phyloP scores from a whole-genome alignment of 2,329 filamentous ascomycete genomes.

The Aureobasidium sp. region DNA sequence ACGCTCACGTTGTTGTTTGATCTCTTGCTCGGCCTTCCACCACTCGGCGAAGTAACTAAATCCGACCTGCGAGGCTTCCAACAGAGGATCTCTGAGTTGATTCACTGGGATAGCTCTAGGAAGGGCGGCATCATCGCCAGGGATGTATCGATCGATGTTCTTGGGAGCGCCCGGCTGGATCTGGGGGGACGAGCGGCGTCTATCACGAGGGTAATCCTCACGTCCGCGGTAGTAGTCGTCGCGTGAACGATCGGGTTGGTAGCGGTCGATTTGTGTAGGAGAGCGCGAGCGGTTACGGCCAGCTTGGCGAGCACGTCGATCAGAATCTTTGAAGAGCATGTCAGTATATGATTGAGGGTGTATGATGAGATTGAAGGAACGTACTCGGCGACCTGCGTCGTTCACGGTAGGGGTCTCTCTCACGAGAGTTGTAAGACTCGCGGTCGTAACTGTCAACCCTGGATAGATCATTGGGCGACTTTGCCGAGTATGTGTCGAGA shows the following conservation, averaged over 20 bases:
- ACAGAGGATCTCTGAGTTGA: slow-evolving; percentile 62
- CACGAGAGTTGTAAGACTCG: slow-evolving; percentile 8
- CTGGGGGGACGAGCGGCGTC: slow-evolving; percentile 48
- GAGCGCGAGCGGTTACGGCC: slow-evolving; percentile 65
- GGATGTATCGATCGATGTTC: slow-evolving; percentile 72
- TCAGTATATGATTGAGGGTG: not conserved
- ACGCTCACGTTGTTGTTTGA: slow-evolving; percentile 73
- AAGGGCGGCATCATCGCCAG: slow-evolving; percentile 52
- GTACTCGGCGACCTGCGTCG: slow-evolving; percentile 14
- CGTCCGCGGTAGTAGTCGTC: slow-evolving; percentile 59
- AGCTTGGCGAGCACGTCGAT: slow-evolving; percentile 19
- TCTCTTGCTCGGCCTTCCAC: slow-evolving; percentile 75
- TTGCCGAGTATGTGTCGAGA: not conserved
- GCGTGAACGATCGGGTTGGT: slow-evolving; percentile 62
- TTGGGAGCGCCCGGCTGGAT: slow-evolving; percentile 24
- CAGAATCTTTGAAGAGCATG: not conserved
- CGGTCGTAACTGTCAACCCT: slow-evolving; percentile 11
- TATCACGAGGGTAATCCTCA: slow-evolving; percentile 56
- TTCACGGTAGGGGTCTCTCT: slow-evolving; percentile 20
- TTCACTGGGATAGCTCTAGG: slow-evolving; percentile 46
- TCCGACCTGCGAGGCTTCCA: slow-evolving; percentile 69
- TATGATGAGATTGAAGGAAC: not conserved
- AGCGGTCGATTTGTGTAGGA: slow-evolving; percentile 62
- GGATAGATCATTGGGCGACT: slow-evolving; percentile 9
- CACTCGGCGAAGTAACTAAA: slow-evolving; percentile 82